Percentiles rank a stretch among this genome's conserved stretches.
Conservation (phyloP, 2,329 filamentous ascomycete species). For the Aureobasidium sp. region DNA sequence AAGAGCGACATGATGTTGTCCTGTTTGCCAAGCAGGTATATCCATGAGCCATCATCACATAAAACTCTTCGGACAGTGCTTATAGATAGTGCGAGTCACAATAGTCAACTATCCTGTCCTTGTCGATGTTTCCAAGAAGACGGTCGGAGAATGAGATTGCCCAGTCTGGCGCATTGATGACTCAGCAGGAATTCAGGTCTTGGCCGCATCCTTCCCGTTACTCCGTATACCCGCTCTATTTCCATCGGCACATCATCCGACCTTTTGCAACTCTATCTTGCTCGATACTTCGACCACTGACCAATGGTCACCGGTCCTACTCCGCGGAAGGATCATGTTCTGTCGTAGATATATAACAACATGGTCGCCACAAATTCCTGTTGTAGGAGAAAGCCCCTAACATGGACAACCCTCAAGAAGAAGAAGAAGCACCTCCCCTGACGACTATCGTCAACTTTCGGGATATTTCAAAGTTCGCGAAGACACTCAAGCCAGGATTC, state of each 20-base stretch:
- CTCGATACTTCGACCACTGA: neutral
- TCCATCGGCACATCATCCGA: neutral
- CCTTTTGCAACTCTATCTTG: too few species aligned
- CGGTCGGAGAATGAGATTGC: too few species aligned
- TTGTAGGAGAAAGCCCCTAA: too few species aligned
- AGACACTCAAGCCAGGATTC: neutral
- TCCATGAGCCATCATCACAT: too few species aligned
- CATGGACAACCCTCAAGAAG: neutral
- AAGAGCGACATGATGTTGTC: too few species aligned
- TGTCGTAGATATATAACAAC: neutral
- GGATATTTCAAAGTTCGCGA: neutral
- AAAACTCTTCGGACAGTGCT: too few species aligned
- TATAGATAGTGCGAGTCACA: too few species aligned
- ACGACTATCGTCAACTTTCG: neutral
- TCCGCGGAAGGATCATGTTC: neutral
- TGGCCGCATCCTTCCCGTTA: neutral
- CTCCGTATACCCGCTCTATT: neutral
- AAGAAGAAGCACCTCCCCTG: neutral
- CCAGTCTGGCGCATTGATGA: neutral
- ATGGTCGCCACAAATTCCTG: too few species aligned
- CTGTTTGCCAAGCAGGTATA: too few species aligned
- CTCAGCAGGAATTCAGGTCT: neutral
- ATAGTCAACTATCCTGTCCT: too few species aligned
- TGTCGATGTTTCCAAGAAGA: too few species aligned
- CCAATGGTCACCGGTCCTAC: neutral